Evolutionary conservation across 495 filamentous ascomycete species (phyloP), one percentile per base, ranked within the genome.

Genomic region (Aspergillus leporis): DNA sequence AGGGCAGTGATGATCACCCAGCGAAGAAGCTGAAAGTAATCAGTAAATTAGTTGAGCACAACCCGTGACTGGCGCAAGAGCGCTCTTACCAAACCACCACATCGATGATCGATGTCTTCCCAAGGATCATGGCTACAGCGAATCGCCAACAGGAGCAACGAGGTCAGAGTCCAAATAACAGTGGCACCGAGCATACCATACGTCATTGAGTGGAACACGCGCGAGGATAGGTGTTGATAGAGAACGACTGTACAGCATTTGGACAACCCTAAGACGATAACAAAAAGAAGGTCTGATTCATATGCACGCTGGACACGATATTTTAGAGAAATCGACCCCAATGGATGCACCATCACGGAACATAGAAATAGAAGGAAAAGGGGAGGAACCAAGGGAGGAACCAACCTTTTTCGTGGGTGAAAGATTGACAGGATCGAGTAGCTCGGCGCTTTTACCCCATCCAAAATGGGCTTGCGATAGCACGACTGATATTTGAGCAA

Each of bases 1-100:
- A 69, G 34, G 0, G 60, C 61, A 13, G 64, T 68, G 22, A 69
- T 60, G 3, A 60, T 59, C 50, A 63, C 53, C 70, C 70, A 73
- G 21, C 61, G 68, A 13, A 61, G 54, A 32, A 67, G 56, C 69
- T 71, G 10, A n/a, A 31, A 21, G 22, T 4, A 12, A 12, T 19
- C 21, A 21, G 46, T 21, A 19, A 49, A n/a, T n/a, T 28, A 28
- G 25, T 6, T n/a, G n/a, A n/a, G n/a, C n/a, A n/a, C 25, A 3
- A 6, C 25, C 25, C 3, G 25, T 3, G 25, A 28, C 6, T 6
- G 25, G 25, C 6, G 25, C 25, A 28, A 28, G 6, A 28, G 25
- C 25, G 3, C 25, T 28, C 49, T 51, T 34, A 51, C 49, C 13
- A 51, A n/a, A 0, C 49, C 28, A 5, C 7, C 5, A 19, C 49